A percentile compares a stretch with the other conserved stretches of the same genome.
Evolutionary conservation across 441 rosid species (phyloP).

Genomic region (Lagerstroemia fauriei): DNA sequence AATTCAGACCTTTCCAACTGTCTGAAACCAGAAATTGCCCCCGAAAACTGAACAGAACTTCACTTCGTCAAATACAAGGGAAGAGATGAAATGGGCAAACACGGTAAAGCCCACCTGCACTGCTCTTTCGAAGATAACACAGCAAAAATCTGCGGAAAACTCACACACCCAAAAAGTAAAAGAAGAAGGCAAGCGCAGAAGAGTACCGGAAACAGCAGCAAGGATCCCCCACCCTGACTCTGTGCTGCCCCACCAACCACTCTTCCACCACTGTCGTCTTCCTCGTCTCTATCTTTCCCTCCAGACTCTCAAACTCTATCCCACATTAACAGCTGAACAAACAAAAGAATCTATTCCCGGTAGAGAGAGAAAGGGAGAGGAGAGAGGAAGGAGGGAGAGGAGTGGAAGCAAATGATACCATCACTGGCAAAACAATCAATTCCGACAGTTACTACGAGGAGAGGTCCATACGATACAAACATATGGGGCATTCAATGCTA

Average conservation of each 20-base stretch:
- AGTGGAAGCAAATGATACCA: constrained; percentile 5
- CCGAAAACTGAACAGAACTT: background rate
- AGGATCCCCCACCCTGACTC: constrained; percentile 20
- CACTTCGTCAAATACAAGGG: background rate
- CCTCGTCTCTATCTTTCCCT: background rate
- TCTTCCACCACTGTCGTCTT: constrained; percentile 22
- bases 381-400: background rate
- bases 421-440: constrained; percentile 25
- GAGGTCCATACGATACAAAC: constrained; percentile 30
- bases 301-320: background rate
- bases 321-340: background rate
- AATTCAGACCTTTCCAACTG: background rate
- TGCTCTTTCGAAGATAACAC: background rate
- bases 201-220: constrained; percentile 20
- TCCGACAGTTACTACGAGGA: constrained; percentile 37
- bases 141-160: too few relatives aligned
- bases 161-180: background rate
- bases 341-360: background rate
- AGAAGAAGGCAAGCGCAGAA: constrained; percentile 11
- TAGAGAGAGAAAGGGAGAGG: background rate
- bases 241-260: constrained; percentile 9
- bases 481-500: constrained; percentile 53
- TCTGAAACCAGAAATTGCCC: background rate
- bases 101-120: background rate
- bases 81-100: background rate